These are phyloP conservation scores for Vitis amurensis DNA, from an alignment of 164 flowering plant genomes.

Conservation along the genomic window DNA sequence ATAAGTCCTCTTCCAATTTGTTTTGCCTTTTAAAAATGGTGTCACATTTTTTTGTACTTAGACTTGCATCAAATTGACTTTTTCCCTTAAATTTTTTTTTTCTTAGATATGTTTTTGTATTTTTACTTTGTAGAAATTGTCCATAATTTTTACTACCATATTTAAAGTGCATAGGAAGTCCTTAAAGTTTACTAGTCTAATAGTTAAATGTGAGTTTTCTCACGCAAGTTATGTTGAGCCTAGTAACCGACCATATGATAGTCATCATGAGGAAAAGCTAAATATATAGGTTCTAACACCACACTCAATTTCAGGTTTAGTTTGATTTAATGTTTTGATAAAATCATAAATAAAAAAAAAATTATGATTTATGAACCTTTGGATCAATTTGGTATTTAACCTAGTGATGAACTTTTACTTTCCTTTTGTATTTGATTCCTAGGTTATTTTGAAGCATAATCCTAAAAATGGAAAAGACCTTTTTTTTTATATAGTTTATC, in stretches of 20 bases:
- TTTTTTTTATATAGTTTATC: conserved; percentile 75
- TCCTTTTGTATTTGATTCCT: conserved; percentile 23
- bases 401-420: not conserved
- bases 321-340: too few relatives aligned
- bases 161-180: not conserved
- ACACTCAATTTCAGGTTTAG: conserved; percentile 92
- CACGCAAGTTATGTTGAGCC: conserved; percentile 82
- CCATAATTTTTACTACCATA: too few relatives aligned
- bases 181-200: not conserved
- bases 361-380: not conserved
- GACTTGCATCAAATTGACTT: not conserved
- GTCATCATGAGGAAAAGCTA: conserved; percentile 97
- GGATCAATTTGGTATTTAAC: not conserved
- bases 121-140: too few relatives aligned
- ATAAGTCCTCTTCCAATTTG: too few relatives aligned
- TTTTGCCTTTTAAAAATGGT: too few relatives aligned
- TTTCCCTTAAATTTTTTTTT: not conserved
- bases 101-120: too few relatives aligned
- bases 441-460: conserved; percentile 97
- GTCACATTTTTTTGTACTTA: too few relatives aligned
- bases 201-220: conserved; percentile 22
- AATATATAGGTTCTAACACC: conserved; percentile 81
- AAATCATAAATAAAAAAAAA: too few relatives aligned
- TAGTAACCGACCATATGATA: conserved; percentile 95
- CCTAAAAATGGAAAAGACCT: conserved; percentile 97